Percentiles rank a stretch among this genome's conserved stretches.
These are phyloP conservation scores for Tolypocladium ophioglossoides DNA, from an alignment of 2,329 filamentous ascomycete genomes.

Conservation along the genomic window DNA sequence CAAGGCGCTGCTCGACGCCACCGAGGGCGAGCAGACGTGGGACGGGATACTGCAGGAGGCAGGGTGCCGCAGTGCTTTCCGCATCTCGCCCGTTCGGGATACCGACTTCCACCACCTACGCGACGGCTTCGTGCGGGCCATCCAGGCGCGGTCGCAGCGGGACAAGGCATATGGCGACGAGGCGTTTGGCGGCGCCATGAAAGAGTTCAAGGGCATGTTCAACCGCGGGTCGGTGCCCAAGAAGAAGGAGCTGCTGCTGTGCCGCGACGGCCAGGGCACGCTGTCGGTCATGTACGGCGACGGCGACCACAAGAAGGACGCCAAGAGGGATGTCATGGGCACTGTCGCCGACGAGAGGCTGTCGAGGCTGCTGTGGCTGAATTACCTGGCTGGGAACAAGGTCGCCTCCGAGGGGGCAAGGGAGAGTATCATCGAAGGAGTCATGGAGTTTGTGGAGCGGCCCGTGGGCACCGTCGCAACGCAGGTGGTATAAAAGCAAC, in stretches of 20 bases:
- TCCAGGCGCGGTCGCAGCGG: conserved; percentile 60
- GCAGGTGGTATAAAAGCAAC: conserved; percentile 46
- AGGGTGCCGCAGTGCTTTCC: conserved; percentile 64
- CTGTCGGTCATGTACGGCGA: conserved; percentile 60
- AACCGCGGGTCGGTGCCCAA: conserved; percentile 72
- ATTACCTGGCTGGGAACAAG: conserved; percentile 77
- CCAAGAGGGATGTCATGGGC: conserved; percentile 50
- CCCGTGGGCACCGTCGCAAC: conserved; percentile 80
- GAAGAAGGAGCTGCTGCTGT: conserved; percentile 64
- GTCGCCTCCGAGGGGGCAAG: conserved; percentile 79
- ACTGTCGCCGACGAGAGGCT: conserved; percentile 69
- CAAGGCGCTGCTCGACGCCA: conserved; percentile 56
- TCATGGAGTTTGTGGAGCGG: conserved; percentile 78
- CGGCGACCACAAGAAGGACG: conserved; percentile 37
- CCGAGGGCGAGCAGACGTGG: conserved; percentile 64
- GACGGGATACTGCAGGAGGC: conserved; percentile 54
- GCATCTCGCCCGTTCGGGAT: conserved; percentile 82
- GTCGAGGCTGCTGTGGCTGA: conserved; percentile 73
- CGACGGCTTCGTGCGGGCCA: conserved; percentile 81
- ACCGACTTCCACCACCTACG: conserved; percentile 90
- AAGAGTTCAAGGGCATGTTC: conserved; percentile 73
- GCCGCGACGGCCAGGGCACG: conserved; percentile 53
- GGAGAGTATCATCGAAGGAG: conserved; percentile 72
- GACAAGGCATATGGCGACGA: conserved; percentile 54
- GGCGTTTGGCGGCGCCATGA: conserved; percentile 63